Evolutionary conservation across 1,284 basidiomycete species (phyloP), one percentile per base, ranked within the genome.

Genomic region (Cutaneotrichosporon sp.): DNA sequence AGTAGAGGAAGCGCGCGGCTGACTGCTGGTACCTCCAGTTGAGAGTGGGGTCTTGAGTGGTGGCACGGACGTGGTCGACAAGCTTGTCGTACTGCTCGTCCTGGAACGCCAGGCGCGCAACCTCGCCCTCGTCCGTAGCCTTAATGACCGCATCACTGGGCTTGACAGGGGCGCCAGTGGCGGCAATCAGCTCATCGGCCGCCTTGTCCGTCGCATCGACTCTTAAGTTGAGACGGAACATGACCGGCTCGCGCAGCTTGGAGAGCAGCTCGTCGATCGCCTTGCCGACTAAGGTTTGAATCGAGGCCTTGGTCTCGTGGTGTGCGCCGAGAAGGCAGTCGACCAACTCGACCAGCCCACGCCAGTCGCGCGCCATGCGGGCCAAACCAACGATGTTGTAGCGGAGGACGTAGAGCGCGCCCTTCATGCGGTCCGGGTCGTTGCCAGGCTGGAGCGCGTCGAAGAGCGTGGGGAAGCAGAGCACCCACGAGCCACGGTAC

Each of bases 401-500:
- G 33, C 78, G 67, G 36, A 99, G 82, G 25, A 95, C 84, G 75
- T 97, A 95, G 22, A 99, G 82, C 8, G 95, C 95, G 16, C 92
- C 92, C 81, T 99, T 99, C 87, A 97, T 97, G 54, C 89, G 85
- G 79, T 98, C 95, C 24, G 94, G 91, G 71, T 93, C 90, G 63
- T 84, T 88, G 6, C 89, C 91, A 71, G 87, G 89, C 58, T 82
- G 83, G 50, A 95, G 81, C 0, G 91, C 87, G 46, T 87, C 84
- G 70, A 95, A 88, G 36, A 95, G 81, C 25, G 82, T 82, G 1
- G 90, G 88, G 56, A 92, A 82, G 56, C 85, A 85, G 65, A 89
- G 85, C 63, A 87, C 83, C 63, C 89, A 90, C 2, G 91, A 89
- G 47, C 93, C 89, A 59, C 92, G 84, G 70, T 90, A 97, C 71